A percentile compares a stretch with the other conserved stretches of the same genome.
Evolutionary conservation across 441 rosid genomes (phyloP).

Genomic region (Daphne laureola): DNA sequence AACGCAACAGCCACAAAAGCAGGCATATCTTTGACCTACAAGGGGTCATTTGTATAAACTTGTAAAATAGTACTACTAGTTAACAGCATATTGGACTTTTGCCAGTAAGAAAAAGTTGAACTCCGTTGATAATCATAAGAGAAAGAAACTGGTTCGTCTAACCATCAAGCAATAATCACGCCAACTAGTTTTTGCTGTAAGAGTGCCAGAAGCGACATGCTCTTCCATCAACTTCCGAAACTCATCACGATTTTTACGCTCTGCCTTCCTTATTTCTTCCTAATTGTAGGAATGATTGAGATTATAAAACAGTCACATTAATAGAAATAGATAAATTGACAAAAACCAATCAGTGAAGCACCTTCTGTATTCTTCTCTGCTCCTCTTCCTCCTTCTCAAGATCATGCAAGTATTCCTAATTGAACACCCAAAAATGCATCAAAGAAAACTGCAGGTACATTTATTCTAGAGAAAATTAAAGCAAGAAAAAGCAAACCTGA

Average conservation of each 20-base stretch:
- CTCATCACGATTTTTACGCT: conserved; percentile 72
- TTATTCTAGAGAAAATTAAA: neutral
- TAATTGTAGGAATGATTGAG: conserved; percentile 20
- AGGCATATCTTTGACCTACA: conserved; percentile 55
- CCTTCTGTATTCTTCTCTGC: conserved; percentile 63
- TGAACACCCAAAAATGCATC: conserved; percentile 17
- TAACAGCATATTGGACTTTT: too few species aligned
- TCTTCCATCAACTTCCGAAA: conserved; percentile 64
- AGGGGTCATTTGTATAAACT: conserved; percentile 14
- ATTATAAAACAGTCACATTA: conserved; percentile 10
- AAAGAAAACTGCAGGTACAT: conserved; percentile 10
- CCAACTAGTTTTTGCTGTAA: conserved; percentile 58
- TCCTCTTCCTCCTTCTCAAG: conserved; percentile 72
- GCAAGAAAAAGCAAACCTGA: conserved; percentile 32
- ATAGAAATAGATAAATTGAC: conserved; percentile 8
- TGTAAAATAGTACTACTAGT: conserved; percentile 14
- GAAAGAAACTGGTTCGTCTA: conserved; percentile 12
- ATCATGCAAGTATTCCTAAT: conserved; percentile 52
- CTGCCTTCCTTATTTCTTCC: conserved; percentile 64
- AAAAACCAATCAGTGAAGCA: conserved; percentile 17
- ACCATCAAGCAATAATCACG: conserved; percentile 63
- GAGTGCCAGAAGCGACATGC: conserved; percentile 45
- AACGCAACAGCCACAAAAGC: conserved; percentile 49
- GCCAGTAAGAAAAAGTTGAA: neutral
- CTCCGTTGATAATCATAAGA: neutral